These are phyloP conservation scores for Silene coronaria DNA, from an alignment of 179 eudicot genomes.

Conservation along the genomic window DNA sequence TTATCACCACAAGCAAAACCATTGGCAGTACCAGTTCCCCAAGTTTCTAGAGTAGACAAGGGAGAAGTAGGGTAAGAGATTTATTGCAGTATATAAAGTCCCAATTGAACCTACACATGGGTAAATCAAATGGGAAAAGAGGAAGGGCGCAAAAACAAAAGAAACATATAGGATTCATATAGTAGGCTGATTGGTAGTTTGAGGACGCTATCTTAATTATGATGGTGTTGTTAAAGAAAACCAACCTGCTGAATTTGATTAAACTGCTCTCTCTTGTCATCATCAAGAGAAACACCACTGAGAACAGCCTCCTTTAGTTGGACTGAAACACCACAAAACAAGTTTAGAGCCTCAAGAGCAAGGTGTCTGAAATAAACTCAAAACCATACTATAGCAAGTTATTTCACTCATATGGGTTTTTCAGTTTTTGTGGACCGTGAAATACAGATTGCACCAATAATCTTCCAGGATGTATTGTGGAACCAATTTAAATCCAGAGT, in stretches of 20 bases:
- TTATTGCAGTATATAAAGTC: neutral
- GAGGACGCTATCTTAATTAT: too few species aligned
- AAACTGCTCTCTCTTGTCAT: constrained; percentile 74
- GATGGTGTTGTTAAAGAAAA: too few species aligned
- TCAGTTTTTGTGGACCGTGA: neutral
- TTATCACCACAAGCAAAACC: neutral
- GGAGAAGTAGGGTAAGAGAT: constrained; percentile 1
- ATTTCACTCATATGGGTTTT: neutral
- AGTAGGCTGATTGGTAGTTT: neutral
- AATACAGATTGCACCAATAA: neutral
- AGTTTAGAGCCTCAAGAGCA: neutral
- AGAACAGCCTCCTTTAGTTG: constrained; percentile 84
- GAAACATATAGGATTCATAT: neutral
- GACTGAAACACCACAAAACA: constrained; percentile 41
- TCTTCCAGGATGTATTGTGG: neutral
- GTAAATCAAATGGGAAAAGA: neutral
- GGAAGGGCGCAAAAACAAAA: neutral
- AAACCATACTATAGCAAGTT: too few species aligned
- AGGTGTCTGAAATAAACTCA: too few species aligned
- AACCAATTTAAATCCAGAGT: neutral
- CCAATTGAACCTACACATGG: neutral
- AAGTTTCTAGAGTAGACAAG: neutral
- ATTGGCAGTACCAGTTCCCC: neutral
- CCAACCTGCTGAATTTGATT: constrained; percentile 85
- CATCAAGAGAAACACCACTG: constrained; percentile 86